Conservation (phyloP, 352 stramenopile species). For the Pythium sukuiense region DNA sequence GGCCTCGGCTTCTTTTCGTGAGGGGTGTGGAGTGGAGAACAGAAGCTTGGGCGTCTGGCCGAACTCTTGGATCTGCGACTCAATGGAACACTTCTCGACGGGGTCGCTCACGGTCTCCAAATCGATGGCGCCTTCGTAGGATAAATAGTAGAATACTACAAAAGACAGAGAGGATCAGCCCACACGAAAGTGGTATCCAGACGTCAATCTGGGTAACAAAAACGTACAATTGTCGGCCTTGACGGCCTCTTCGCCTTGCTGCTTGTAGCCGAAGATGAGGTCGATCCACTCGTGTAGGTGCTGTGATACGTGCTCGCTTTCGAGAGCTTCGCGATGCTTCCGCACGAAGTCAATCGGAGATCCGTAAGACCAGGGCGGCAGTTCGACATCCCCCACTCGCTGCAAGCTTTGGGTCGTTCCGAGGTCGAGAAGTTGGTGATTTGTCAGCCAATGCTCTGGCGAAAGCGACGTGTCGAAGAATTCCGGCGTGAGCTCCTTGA, state of each 20-base stretch:
- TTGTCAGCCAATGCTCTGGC: conserved; percentile 90
- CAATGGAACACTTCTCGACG: conserved; percentile 37
- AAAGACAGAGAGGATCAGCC: no score
- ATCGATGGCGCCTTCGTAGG: conserved; percentile 93
- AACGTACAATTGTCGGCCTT: conserved; percentile 70
- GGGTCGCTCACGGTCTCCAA: conserved; percentile 60
- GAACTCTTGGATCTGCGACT: conserved; percentile 94
- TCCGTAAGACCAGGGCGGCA: conserved; percentile 86
- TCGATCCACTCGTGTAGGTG: conserved; percentile 98
- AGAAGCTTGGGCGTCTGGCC: conserved; percentile 92
- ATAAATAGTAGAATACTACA: conserved; percentile 92
- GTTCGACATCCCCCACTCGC: conserved; percentile 84
- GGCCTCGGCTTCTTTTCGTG: conserved; percentile 32
- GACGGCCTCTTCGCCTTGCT: conserved; percentile 92
- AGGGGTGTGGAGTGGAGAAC: conserved; percentile 51
- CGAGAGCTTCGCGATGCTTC: conserved; percentile 93
- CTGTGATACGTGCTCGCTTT: conserved; percentile 95
- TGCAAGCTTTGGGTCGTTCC: conserved; percentile 87
- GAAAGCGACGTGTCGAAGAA: conserved; percentile 92
- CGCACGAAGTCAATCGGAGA: conserved; percentile 90
- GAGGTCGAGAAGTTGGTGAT: conserved; percentile 94
- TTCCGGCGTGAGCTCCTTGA: conserved; percentile 99
- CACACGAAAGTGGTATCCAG: no score
- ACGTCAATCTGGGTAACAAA: no score
- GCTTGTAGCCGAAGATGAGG: conserved; percentile 97